Evolutionary conservation across 2,329 filamentous ascomycete species (phyloP).

Genomic region (Alternaria sp.): DNA sequence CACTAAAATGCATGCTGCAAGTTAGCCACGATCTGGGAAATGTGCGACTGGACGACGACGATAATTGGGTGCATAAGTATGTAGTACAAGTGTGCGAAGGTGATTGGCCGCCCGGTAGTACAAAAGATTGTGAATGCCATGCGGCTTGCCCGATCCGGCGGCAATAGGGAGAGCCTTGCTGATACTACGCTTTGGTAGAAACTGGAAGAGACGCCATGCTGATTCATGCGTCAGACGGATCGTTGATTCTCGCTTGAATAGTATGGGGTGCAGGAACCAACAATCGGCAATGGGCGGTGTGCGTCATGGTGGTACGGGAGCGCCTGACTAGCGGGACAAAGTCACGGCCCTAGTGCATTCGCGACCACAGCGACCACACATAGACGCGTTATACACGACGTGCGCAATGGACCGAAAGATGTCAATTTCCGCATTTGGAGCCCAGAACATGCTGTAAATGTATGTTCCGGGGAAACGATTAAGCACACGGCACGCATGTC

Average conservation of each 20-base stretch:
- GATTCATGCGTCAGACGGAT: conserved; percentile 1
- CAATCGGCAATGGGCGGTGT: conserved; percentile 6
- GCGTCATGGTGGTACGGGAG: not conserved
- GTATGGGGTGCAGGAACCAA: conserved; percentile 3
- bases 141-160: conserved; percentile 15
- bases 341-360: conserved; percentile 9
- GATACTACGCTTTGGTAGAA: conserved; percentile 9
- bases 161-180: conserved; percentile 10
- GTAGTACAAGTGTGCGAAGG: conserved; percentile 17
- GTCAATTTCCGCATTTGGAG: not conserved
- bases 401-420: conserved; percentile 2
- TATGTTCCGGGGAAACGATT: conserved; percentile 6
- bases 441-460: not conserved
- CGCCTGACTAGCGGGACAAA: conserved; percentile 5
- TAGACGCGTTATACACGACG: conserved; percentile 6
- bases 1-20: not conserved
- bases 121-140: conserved; percentile 16
- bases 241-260: conserved; percentile 7
- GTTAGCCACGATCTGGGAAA: conserved; percentile 7
- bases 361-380: conserved; percentile 9
- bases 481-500: conserved; percentile 16
- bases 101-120: conserved; percentile 19
- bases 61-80: conserved; percentile 12
- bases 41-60: conserved; percentile 14
- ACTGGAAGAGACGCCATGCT: not conserved